These are phyloP conservation scores for Talaromyces sp. DNA, from an alignment of 2,329 filamentous ascomycete genomes.

Conservation along the genomic window DNA sequence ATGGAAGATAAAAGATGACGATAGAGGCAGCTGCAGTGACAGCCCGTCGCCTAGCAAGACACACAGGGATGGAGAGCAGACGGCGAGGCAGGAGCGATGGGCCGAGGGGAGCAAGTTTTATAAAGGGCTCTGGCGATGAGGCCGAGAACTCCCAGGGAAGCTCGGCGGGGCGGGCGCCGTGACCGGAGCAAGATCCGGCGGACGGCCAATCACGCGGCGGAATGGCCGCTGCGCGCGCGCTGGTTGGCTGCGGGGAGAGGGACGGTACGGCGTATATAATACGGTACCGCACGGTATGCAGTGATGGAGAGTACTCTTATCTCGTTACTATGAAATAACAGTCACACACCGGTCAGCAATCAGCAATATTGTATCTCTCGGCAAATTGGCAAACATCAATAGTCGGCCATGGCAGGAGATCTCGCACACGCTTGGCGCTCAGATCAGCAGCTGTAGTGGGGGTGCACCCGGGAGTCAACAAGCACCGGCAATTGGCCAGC, in stretches of 20 bases:
- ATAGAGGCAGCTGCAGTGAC: not conserved
- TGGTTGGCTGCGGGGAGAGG: not conserved
- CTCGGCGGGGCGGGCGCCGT: constrained; percentile 11
- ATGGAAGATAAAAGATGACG: too few relatives aligned
- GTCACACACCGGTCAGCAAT: not conserved
- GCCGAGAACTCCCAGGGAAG: not conserved
- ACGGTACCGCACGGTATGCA: not conserved
- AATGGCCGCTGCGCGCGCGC: not conserved
- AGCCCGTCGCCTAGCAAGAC: not conserved
- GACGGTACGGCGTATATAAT: not conserved
- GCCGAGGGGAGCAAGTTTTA: not conserved
- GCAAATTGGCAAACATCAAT: not conserved
- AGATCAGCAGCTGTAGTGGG: not conserved
- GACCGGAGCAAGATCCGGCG: constrained; percentile 10
- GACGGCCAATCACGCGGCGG: not conserved
- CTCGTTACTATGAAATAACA: too few relatives aligned
- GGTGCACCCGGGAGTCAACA: too few relatives aligned
- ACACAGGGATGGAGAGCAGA: not conserved
- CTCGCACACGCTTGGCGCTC: not conserved
- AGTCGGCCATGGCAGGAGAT: not conserved
- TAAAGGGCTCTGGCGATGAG: not conserved
- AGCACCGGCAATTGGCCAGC: not conserved
- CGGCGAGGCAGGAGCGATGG: not conserved
- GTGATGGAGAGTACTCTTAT: too few relatives aligned
- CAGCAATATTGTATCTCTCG: not conserved